Evolutionary conservation across 176 grass and related monocot genomes (phyloP), one percentile per base, ranked within the genome.

Genomic region (Coix lacrymajobi): DNA sequence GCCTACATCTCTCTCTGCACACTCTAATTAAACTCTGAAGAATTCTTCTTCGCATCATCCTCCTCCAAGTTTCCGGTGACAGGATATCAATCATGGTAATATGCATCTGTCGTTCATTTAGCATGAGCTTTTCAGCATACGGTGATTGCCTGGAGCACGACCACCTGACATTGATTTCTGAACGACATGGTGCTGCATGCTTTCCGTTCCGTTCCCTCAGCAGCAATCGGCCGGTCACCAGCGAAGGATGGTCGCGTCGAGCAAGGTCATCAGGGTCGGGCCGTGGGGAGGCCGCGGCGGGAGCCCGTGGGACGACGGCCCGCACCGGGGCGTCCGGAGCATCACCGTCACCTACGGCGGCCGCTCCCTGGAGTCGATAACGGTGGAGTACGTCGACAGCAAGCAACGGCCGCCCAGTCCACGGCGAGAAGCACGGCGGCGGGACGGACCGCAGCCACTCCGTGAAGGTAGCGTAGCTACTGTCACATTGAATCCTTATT

Each of bases 221-320:
- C 37, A 74, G 69, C 73, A 80, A 41, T n/a, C 52, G 6, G 24
- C 11, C 0, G 30, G 22, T 62, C 56, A 64, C 0, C 64, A 66
- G 37, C 72, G 38, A 12, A 76, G 61, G 69, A 60, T 87, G 40
- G 52, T 87, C 52, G 63, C 84, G 19, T 91, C 85, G 41, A 81
- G 71, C 89, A 91, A 87, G 63, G 73, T 44, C 4, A 68, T 91
- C 75, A 76, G 7, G 48, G 70, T 84, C 65, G 85, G 76, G 3
- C 89, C 81, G 7, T 87, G 80, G 80, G 89, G 89, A 69, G 84
- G 89, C n/a, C 38, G 44, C 66, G 76, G 70, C 32, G 81, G 89
- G 58, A 80, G 14, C 44, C 69, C 37, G 61, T 91, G 85, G 89
- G 85, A 91, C 69, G 85, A 91, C 31, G 76, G 76, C 41, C 10